Base-by-base conservation (phyloP, 129 eudicot genomes). In the Chrysanthemum makinoi region DNA sequence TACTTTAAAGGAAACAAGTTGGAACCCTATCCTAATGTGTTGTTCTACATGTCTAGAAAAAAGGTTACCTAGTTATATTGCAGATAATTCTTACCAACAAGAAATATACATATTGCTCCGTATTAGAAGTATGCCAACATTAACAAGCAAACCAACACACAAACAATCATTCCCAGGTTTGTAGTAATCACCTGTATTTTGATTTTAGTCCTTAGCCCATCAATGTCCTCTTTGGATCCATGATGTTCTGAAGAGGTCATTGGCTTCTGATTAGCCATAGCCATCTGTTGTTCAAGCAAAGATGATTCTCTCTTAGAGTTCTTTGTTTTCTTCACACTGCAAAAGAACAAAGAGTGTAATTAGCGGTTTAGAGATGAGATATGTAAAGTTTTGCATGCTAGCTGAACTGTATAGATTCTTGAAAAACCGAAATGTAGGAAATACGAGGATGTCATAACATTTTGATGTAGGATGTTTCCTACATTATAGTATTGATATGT, bases 301-400 rank as follows among this genome's bases (percentile, higher is more conserved):
- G 65, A 35, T 22, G 54, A 95, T 83, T 83, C 86, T 91, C 74
- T 95, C 97, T 35, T 84, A 88, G 69, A 88, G 73, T 77, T 88
- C 94, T 78, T 83, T 78, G 78, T 86, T 88, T 75, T 90, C 99
- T 24, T 76, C 84, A 75, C 94, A 86, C 99, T 95, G 85, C 43
- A 63, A 48, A 44, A 22, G 43, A 75, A 66, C 7, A 72, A 74
- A 75, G 51, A 26, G 63, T 35, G 50, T 51, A 28, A 17, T 57
- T 52, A 7, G 47, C n/a, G 3, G 49, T 13, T 56, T 7, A 49
- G 22, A 35, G 51, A 47, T 57, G 39, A 2, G 63, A 55, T 46
- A 62, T 33, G 70, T 64, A 60, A 68, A 39, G 46, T 22, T 69
- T 28, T 6, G 19, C 64, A 43, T 56, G 10, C 53, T 54, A 63